A percentile compares a stretch with the other conserved stretches of the same genome.
These are phyloP conservation scores for Salvia splendens DNA, from an alignment of 257 asterid genomes.

Conservation along the genomic window DNA sequence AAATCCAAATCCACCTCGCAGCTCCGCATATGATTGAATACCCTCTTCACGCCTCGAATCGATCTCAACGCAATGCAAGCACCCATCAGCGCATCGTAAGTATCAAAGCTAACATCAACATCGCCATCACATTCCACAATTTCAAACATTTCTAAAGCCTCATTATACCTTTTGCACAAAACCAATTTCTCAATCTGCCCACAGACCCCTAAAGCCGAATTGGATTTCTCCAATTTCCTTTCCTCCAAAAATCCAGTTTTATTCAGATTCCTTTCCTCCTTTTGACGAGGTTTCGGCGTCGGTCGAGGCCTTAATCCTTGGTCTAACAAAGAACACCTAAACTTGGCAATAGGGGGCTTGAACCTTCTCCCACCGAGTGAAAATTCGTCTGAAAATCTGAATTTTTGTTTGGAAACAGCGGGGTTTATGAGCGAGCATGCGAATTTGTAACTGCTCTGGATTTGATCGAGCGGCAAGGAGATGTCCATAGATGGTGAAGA, in stretches of 20 bases:
- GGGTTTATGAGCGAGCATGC: slow-evolving; percentile 45
- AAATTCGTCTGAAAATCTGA: slow-evolving; percentile 27
- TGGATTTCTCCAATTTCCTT: slow-evolving; percentile 32
- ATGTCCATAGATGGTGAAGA: slow-evolving; percentile 45
- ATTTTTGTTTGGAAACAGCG: slow-evolving; percentile 32
- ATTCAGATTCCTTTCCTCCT: slow-evolving; percentile 30
- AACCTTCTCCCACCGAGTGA: slow-evolving; percentile 36
- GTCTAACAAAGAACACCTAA: slow-evolving; percentile 51
- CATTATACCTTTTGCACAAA: slow-evolving; percentile 53
- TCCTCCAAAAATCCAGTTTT: slow-evolving; percentile 31
- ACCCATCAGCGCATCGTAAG: slow-evolving; percentile 69
- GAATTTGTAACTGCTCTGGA: slow-evolving; percentile 44
- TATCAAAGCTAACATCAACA: slow-evolving; percentile 39
- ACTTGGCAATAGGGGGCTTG: slow-evolving; percentile 33
- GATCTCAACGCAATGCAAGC: slow-evolving; percentile 78
- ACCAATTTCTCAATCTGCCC: slow-evolving; percentile 75
- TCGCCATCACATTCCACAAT: slow-evolving; percentile 53
- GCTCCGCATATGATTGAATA: slow-evolving; percentile 47
- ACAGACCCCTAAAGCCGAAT: slow-evolving; percentile 45
- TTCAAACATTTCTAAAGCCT: slow-evolving; percentile 80
- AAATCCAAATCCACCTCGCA: slow-evolving; percentile 55
- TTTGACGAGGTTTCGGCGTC: slow-evolving; percentile 40
- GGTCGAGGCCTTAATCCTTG: slow-evolving; percentile 59
- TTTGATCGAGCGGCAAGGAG: slow-evolving; percentile 58
- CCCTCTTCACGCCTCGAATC: slow-evolving; percentile 67